These are phyloP conservation scores for Brettanomyces anomalus DNA, from an alignment of 805 yeast genomes.

Conservation along the genomic window DNA sequence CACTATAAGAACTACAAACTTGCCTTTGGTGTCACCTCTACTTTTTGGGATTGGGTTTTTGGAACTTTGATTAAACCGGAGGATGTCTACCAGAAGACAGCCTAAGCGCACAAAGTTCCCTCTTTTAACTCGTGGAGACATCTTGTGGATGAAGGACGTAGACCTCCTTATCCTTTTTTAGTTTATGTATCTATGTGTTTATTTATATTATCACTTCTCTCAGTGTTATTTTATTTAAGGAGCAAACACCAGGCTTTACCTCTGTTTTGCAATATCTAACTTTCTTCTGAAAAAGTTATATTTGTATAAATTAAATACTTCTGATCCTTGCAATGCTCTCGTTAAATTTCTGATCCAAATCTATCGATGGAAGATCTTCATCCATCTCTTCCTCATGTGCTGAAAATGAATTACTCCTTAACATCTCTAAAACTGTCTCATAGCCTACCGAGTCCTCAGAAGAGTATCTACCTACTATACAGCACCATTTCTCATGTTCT, in stretches of 20 bases:
- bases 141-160: too few species aligned
- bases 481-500: constrained; percentile 33
- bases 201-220: too few species aligned
- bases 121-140: too few species aligned
- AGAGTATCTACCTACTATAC: constrained; percentile 14
- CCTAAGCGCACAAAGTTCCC: neutral
- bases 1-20: constrained; percentile 95
- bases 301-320: neutral
- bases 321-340: constrained; percentile 6
- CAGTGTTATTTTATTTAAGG: too few species aligned
- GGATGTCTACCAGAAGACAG: constrained; percentile 24
- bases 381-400: constrained; percentile 3
- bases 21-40: constrained; percentile 93
- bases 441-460: constrained; percentile 11
- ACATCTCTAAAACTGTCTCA: constrained; percentile 8
- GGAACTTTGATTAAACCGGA: constrained; percentile 61
- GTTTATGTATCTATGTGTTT: too few species aligned
- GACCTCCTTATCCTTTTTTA: too few species aligned
- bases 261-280: too few species aligned
- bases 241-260: too few species aligned
- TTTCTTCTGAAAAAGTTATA: neutral
- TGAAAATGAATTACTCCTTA: constrained; percentile 2
- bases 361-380: neutral
- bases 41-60: constrained; percentile 90
- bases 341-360: constrained; percentile 3